Percentiles rank a stretch among this genome's conserved stretches.
Conservation (phyloP, 2,329 filamentous ascomycete species). For the Sarocladiaceae sp. region DNA sequence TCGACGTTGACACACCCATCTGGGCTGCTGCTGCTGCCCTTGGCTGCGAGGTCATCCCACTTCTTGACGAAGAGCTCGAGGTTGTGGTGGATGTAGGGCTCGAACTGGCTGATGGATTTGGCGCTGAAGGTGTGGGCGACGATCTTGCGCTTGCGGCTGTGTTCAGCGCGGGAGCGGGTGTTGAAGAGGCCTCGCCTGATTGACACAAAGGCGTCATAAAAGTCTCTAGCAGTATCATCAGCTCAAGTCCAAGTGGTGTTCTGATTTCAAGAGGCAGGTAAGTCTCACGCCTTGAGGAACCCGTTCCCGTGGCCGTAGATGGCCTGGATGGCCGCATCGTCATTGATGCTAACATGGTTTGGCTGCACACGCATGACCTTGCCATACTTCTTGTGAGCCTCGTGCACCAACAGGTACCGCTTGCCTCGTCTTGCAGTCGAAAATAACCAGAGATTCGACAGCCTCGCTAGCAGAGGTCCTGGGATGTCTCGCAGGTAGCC, state of each 20-base stretch:
- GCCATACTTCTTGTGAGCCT: slow-evolving; percentile 68
- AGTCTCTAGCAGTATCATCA: slow-evolving; percentile 61
- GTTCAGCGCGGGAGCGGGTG: slow-evolving; percentile 73
- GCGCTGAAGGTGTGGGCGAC: slow-evolving; percentile 81
- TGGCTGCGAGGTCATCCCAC: slow-evolving; percentile 56
- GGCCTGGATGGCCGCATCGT: slow-evolving; percentile 66
- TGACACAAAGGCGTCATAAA: slow-evolving; percentile 88
- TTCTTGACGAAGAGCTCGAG: slow-evolving; percentile 66
- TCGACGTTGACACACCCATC: slow-evolving; percentile 52
- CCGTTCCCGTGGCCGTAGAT: slow-evolving; percentile 79
- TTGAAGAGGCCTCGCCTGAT: slow-evolving; percentile 85
- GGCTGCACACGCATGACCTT: slow-evolving; percentile 79
- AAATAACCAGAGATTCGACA: slow-evolving; percentile 78
- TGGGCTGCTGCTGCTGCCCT: neutral
- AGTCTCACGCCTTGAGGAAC: slow-evolving; percentile 59
- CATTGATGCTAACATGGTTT: slow-evolving; percentile 75
- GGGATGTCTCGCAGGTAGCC: slow-evolving; percentile 48
- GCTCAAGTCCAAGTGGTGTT: too few species aligned
- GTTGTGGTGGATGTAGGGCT: slow-evolving; percentile 81
- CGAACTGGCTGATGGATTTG: slow-evolving; percentile 76
- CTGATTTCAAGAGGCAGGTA: too few species aligned
- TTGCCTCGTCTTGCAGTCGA: slow-evolving; percentile 57
- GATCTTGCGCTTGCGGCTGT: slow-evolving; percentile 83
- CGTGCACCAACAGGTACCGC: slow-evolving; percentile 59
- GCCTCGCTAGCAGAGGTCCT: slow-evolving; percentile 55